phyloP scores from a whole-genome alignment of 176 grass and related monocot species.

The Areca catechu region DNA sequence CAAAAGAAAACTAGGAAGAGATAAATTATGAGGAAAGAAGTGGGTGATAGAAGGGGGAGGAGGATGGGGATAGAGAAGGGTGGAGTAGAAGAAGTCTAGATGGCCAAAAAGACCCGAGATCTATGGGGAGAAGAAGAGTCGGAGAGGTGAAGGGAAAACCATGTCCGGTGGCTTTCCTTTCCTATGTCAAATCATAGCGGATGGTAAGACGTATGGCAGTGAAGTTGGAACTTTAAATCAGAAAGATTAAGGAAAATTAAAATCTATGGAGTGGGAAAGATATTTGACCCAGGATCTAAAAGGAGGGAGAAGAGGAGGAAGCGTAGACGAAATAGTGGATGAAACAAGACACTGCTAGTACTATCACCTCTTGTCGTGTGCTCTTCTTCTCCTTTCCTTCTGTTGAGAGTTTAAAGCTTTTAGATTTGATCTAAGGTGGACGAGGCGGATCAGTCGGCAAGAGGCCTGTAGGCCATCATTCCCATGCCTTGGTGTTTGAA shows the following conservation, averaged over 20 bases:
- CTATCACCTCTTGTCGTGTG: no score
- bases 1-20: slow-evolving; percentile 12
- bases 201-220: slow-evolving; percentile 28
- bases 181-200: slow-evolving; percentile 73
- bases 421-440: neutral
- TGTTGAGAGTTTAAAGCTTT: neutral
- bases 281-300: no score
- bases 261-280: no score
- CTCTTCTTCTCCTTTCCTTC: no score
- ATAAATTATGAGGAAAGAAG: slow-evolving; percentile 10
- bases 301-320: no score
- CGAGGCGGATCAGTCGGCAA: slow-evolving; percentile 1
- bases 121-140: neutral
- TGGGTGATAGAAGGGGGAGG: neutral
- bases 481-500: neutral
- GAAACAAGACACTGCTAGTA: no score
- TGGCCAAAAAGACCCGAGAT: slow-evolving; percentile 1
- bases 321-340: no score
- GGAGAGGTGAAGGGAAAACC: slow-evolving; percentile 18
- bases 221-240: neutral
- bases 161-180: slow-evolving; percentile 77
- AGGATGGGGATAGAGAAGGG: neutral
- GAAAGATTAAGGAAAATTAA: no score
- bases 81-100: neutral
- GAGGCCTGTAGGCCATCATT: neutral